phyloP scores from a whole-genome alignment of 2,329 filamentous ascomycete species.

The Thyridium curvatum region DNA sequence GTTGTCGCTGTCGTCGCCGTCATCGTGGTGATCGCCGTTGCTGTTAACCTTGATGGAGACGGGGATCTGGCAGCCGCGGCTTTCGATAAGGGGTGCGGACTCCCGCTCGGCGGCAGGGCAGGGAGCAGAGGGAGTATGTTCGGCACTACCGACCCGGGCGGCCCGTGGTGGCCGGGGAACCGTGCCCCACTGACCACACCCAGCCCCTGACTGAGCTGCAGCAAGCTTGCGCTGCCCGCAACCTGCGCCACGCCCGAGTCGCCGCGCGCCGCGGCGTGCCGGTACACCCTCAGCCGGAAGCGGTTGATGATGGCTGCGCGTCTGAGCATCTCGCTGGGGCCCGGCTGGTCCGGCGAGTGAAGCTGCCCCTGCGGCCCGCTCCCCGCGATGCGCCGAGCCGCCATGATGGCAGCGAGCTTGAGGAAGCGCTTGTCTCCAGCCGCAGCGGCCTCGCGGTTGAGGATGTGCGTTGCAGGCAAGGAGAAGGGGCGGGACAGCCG shows the following conservation, averaged over 20 bases:
- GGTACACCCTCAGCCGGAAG: slow-evolving; percentile 40
- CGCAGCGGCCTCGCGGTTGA: slow-evolving; percentile 48
- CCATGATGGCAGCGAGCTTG: slow-evolving; percentile 37
- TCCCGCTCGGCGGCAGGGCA: slow-evolving; percentile 1
- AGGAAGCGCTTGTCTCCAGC: slow-evolving; percentile 40
- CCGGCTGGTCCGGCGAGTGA: slow-evolving; percentile 7
- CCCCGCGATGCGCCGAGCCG: slow-evolving; percentile 18
- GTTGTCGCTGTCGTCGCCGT: neutral
- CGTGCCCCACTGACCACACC: slow-evolving; percentile 23
- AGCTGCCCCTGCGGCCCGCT: neutral
- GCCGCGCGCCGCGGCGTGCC: slow-evolving; percentile 23
- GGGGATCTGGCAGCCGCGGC: slow-evolving; percentile 1
- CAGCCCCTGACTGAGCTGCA: slow-evolving; percentile 22
- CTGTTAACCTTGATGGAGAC: neutral
- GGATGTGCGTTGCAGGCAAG: slow-evolving; percentile 62
- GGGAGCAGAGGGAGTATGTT: neutral
- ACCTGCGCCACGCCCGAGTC: slow-evolving; percentile 23
- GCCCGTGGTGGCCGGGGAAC: slow-evolving; percentile 16
- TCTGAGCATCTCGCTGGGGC: slow-evolving; percentile 40
- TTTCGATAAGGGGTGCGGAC: slow-evolving; percentile 3
- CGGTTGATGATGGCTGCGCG: slow-evolving; percentile 62
- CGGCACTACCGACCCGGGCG: neutral
- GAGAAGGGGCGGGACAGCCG: slow-evolving; percentile 65
- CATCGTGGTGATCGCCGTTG: neutral
- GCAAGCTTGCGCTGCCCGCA: slow-evolving; percentile 22